Conservation (phyloP, 352 stramenopile species). For the Stephanocyclus meneghinianus region DNA sequence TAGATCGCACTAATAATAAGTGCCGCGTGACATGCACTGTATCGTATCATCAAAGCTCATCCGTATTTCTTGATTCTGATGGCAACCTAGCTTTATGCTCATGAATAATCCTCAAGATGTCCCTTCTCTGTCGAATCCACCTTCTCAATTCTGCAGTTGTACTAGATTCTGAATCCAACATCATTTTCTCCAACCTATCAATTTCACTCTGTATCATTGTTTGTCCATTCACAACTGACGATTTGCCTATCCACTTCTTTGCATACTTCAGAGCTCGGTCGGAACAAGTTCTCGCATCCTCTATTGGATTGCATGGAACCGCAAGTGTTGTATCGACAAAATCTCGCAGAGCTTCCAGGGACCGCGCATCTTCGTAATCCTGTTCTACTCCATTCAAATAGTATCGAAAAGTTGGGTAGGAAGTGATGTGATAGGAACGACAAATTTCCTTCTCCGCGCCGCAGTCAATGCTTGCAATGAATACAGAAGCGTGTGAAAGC, state of each 20-base stretch:
- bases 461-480: conserved; percentile 40
- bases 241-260: conserved; percentile 34
- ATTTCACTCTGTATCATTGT: conserved; percentile 16
- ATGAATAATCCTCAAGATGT: conserved; percentile 39
- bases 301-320: conserved; percentile 35
- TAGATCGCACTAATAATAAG: too few relatives aligned
- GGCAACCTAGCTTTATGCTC: background rate
- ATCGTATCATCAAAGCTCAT: background rate
- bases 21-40: background rate
- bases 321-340: conserved; percentile 34
- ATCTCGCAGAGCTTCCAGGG: conserved; percentile 27
- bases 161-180: conserved; percentile 13
- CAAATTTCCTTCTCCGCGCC: conserved; percentile 36
- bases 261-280: conserved; percentile 24
- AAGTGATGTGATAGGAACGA: conserved; percentile 28
- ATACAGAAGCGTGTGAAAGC: conserved; percentile 32
- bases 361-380: conserved; percentile 30
- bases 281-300: conserved; percentile 27
- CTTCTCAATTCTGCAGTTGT: conserved; percentile 20
- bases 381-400: conserved; percentile 39
- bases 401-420: conserved; percentile 41
- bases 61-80: background rate
- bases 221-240: background rate
- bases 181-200: conserved; percentile 28
- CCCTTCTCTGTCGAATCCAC: conserved; percentile 41